phyloP scores from a whole-genome alignment of 148 eudicot genomes.

The Rhododendron kiyosumense region DNA sequence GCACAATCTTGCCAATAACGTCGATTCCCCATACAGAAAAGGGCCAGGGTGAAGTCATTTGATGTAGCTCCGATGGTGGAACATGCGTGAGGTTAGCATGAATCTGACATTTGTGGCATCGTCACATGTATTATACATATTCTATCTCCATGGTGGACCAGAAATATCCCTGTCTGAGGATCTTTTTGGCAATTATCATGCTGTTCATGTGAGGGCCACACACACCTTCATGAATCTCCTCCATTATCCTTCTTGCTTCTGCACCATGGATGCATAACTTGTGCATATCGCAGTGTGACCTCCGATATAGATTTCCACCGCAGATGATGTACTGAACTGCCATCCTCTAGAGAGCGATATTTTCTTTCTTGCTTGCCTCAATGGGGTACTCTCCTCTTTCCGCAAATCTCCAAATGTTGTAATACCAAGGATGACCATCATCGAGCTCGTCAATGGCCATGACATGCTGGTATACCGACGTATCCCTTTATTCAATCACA shows the following conservation, averaged over 20 bases:
- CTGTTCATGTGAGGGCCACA: neutral
- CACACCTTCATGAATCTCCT: neutral
- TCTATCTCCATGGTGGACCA: neutral
- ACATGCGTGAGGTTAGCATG: neutral
- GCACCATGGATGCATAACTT: too few relatives aligned
- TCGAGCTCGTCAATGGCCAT: too few relatives aligned
- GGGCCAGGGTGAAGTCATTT: neutral
- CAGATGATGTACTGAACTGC: neutral
- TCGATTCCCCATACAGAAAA: slow-evolving; percentile 1
- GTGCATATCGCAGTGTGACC: too few relatives aligned
- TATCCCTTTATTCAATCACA: too few relatives aligned
- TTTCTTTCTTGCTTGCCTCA: neutral
- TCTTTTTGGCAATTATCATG: neutral
- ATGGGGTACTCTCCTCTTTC: neutral
- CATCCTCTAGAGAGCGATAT: neutral
- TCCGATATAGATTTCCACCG: too few relatives aligned
- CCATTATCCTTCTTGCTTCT: neutral
- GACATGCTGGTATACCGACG: too few relatives aligned
- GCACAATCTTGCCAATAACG: neutral
- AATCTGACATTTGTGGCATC: neutral
- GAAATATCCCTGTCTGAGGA: neutral
- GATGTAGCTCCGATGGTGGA: neutral
- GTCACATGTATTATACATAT: neutral
- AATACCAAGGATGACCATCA: too few relatives aligned
- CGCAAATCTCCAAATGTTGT: neutral